Conservation (phyloP, 805 yeast species). For the Sporopachydermia lactativora region DNA sequence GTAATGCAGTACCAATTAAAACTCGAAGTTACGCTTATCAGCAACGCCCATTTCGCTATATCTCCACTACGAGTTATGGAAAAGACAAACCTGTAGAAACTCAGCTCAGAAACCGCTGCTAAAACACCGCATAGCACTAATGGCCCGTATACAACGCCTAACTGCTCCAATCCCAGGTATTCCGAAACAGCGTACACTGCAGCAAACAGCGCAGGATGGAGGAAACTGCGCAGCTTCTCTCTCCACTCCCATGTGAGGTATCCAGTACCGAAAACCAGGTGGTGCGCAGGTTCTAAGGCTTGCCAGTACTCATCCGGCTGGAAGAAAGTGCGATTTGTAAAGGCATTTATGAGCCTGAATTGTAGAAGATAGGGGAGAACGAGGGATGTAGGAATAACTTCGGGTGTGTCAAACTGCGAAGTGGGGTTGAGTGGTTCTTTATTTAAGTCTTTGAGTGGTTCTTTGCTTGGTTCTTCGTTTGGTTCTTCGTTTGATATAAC, state of each 20-base stretch:
- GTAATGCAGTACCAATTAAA: constrained; percentile 76
- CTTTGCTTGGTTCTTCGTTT: no score
- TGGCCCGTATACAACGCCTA: constrained; percentile 23
- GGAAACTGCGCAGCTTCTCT: constrained; percentile 54
- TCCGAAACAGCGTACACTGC: constrained; percentile 25
- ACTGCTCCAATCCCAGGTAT: constrained; percentile 20
- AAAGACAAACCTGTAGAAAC: constrained; percentile 33
- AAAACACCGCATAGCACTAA: constrained; percentile 46
- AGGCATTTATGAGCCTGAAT: constrained; percentile 47
- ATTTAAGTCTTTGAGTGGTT: no score
- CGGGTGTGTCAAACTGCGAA: no score
- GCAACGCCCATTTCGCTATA: constrained; percentile 29
- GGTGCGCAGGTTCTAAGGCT: constrained; percentile 83
- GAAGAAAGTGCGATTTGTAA: constrained; percentile 59
- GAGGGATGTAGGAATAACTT: constrained; percentile 6
- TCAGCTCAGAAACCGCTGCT: constrained; percentile 61
- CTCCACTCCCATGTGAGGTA: constrained; percentile 92
- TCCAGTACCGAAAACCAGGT: constrained; percentile 63
- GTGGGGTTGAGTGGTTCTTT: no score
- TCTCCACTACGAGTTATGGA: constrained; percentile 13
- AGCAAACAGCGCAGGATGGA: constrained; percentile 67
- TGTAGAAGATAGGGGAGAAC: constrained; percentile 20
- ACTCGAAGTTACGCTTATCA: constrained; percentile 43
- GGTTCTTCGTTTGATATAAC: no score
- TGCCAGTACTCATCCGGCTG: constrained; percentile 97